Conservation (phyloP, 2,329 filamentous ascomycete species). For the Knufia fluminis region DNA sequence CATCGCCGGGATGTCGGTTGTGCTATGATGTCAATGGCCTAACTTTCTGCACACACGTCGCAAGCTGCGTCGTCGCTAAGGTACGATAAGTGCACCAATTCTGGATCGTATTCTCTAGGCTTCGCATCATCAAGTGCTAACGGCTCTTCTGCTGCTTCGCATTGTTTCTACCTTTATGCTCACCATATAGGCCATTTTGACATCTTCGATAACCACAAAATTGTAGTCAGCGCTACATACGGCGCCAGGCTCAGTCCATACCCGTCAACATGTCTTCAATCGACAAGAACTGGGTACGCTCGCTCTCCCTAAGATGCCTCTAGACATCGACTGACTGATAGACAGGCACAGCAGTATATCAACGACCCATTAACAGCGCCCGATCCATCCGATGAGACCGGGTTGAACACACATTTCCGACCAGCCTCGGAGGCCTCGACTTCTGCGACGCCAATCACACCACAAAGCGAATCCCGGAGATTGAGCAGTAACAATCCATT, state of each 20-base stretch:
- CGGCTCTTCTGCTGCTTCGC: no score
- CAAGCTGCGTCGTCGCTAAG: background rate
- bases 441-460: conserved; percentile 11
- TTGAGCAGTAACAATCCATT: conserved; percentile 22
- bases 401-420: conserved; percentile 50
- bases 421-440: conserved; percentile 8
- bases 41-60: background rate
- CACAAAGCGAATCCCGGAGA: conserved; percentile 6
- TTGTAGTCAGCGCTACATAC: background rate
- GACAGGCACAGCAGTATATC: conserved; percentile 55
- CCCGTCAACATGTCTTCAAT: conserved; percentile 25
- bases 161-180: no score
- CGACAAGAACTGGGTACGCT: conserved; percentile 45
- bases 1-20: background rate
- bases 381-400: conserved; percentile 59
- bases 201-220: no score
- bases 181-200: no score
- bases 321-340: conserved; percentile 3
- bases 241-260: background rate
- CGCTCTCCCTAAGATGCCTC: background rate
- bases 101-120: no score
- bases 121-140: no score
- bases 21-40: conserved; percentile 5
- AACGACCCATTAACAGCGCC: conserved; percentile 61
- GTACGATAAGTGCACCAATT: background rate